A percentile compares a stretch with the other conserved stretches of the same genome.
Conservation (phyloP, 257 asterid genomes). For the Anisodus tanguticus region DNA sequence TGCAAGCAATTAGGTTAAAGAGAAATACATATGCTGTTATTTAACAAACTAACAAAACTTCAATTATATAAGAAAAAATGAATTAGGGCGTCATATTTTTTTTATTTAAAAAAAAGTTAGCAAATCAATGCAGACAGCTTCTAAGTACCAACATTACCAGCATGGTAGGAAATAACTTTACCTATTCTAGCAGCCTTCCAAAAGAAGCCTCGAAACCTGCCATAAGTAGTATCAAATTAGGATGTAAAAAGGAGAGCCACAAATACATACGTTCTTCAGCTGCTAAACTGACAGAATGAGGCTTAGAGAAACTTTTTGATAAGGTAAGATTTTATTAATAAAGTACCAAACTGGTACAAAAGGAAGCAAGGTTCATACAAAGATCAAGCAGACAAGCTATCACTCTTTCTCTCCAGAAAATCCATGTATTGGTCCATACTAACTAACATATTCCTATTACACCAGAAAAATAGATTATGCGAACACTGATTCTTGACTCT, state of each 20-base stretch:
- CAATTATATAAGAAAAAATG: background rate
- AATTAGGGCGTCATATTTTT: background rate
- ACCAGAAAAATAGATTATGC: too few relatives aligned
- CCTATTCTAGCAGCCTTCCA: conserved; percentile 69
- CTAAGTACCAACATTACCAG: background rate
- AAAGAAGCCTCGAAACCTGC: conserved; percentile 61
- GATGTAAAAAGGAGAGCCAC: background rate
- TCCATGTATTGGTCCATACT: too few relatives aligned
- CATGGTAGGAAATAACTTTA: conserved; percentile 26
- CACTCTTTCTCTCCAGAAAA: too few relatives aligned
- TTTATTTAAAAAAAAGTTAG: background rate
- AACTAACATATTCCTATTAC: too few relatives aligned
- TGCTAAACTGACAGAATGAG: background rate
- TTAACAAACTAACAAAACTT: conserved; percentile 1
- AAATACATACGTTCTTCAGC: background rate
- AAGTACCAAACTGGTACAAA: too few relatives aligned
- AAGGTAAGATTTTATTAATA: too few relatives aligned
- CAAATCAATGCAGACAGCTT: background rate
- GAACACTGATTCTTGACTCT: too few relatives aligned
- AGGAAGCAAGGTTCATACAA: too few relatives aligned
- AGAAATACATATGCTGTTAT: background rate
- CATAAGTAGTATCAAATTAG: conserved; percentile 5
- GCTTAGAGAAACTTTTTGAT: background rate
- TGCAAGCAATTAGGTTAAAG: background rate
- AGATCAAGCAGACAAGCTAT: too few relatives aligned